Evolutionary conservation across 192 early-diverging fungal genomes (phyloP), one percentile per base, ranked within the genome.

Genomic region (Haplosporangium gracile): DNA sequence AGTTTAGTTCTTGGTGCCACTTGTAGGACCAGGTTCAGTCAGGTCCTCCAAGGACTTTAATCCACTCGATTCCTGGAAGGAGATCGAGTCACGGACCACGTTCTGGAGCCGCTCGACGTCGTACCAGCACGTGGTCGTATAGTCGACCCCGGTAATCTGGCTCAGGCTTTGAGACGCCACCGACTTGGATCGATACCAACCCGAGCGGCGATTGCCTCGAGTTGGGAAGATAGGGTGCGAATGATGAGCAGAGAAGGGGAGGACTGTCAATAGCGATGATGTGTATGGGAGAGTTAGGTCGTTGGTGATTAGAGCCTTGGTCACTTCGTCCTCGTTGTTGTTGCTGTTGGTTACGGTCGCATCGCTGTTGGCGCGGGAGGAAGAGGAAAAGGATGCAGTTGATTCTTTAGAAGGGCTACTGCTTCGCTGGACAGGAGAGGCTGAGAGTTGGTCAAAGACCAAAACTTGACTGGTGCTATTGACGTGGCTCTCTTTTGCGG

Each of bases 71-170:
- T 86, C 79, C 53, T 86, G 84, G 57, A 86, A 78, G 32, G 75
- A 81, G 40, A 86, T 80, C 43, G 84, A 86, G 47, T 86, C 84
- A 26, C 84, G 84, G 38, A 86, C 79, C 18, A 86, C 84, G 71
- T 49, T 74, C 53, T 86, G 84, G 74, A 86, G 84, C 32, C 70
- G 84, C 72, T 81, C 84, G 42, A 86, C 84, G 38, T 86, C 75
- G 53, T 86, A 86, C 84, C 84, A 86, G 43, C 84, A 86, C 5
- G 84, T 86, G 40, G 84, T 86, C 18, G 84, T 86, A n/a, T 86
- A 86, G n/a, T 86, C 84, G 11, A 86, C 84, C 32, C 84, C 84
- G 1, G 84, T 81, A 53, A 86, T 86, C 75, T 86, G 34, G 63
- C 75, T 81, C 74, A 86, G 32, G 4, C 57, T 79, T 24, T 80